Evolutionary conservation across 768 basidiomycete species (phyloP), one percentile per base, ranked within the genome.

Genomic region (Lactifluus subvellereus): DNA sequence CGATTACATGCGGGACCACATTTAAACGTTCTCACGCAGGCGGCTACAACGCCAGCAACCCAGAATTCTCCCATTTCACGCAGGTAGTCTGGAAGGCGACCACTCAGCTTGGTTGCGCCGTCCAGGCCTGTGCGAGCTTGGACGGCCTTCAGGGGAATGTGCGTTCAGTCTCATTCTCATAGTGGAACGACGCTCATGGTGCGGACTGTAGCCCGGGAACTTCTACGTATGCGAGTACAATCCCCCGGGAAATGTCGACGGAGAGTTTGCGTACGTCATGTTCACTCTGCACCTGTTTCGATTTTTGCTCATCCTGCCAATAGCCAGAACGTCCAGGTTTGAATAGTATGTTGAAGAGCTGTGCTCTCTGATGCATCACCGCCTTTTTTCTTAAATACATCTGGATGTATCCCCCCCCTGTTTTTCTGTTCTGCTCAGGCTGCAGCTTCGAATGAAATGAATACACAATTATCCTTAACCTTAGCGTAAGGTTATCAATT

Each of bases 61-160:
- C 88, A 2, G 65, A 72, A 45, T 68, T 80, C 18, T 87, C 85
- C 53, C 88, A 90, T 71, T 90, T 85, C 69, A 89, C 88, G 9
- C 87, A 89, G 71, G 80, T 88, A 6, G 87, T 90, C 8, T 90
- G 88, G 88, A 89, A 89, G 72, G 76, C 72, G 6, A 80, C 83
- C 27, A 82, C 79, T 1, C 74, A 87, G 63, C 76, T 89, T 22
- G 87, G 86, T 27, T 89, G 86, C 68, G 87, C 85, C 45, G 74
- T 81, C 33, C 74, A 79, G 61, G 27, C 27, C 27, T 27, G 27
- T 27, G 2, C 0, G 2, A 69, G 71, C 9, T 88, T 87, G 71
- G 20, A 2, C 49, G 60, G 60, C 61, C 86, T 89, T 69, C 77
- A 74, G 43, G 84, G 76, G 69, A 85, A 83, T 57, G 84, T 86